Conservation (phyloP, 2,329 filamentous ascomycete genomes). For the Trichoderma harzianum region DNA sequence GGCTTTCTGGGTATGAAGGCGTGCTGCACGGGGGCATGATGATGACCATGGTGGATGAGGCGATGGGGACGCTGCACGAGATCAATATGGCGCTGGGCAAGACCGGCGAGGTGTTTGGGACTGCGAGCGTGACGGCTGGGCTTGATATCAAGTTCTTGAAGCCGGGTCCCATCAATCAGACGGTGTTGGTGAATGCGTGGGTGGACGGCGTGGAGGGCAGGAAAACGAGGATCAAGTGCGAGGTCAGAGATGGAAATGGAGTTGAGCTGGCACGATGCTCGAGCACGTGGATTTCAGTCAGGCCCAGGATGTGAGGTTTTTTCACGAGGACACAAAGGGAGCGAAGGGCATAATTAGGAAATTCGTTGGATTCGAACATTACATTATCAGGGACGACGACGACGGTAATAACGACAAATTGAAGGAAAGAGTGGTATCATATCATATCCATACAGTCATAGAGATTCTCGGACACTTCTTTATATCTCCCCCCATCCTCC, state of each 20-base stretch:
- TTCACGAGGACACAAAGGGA: background rate
- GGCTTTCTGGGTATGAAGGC: conserved; percentile 32
- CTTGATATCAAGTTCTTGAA: conserved; percentile 36
- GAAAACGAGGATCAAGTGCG: conserved; percentile 32
- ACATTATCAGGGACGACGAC: background rate
- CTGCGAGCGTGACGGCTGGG: conserved; percentile 33
- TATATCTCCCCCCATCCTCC: background rate
- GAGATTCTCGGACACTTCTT: background rate
- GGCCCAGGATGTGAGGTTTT: conserved; percentile 27
- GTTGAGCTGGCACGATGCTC: conserved; percentile 30
- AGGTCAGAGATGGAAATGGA: conserved; percentile 31
- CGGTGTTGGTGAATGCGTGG: conserved; percentile 32
- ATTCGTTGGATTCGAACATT: background rate
- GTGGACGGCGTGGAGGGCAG: conserved; percentile 33
- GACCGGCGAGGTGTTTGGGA: conserved; percentile 27
- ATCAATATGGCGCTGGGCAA: conserved; percentile 35
- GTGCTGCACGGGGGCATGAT: conserved; percentile 38
- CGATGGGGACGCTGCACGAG: conserved; percentile 36
- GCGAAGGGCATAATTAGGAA: background rate
- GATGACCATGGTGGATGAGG: conserved; percentile 37
- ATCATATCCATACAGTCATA: conserved; percentile 14
- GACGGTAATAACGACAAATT: background rate
- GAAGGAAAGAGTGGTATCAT: conserved; percentile 17
- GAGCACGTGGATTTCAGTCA: conserved; percentile 34
- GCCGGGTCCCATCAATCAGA: conserved; percentile 30